Evolutionary conservation across 176 grass and related monocot species (phyloP).

Genomic region (Thinopyrum elongatum): DNA sequence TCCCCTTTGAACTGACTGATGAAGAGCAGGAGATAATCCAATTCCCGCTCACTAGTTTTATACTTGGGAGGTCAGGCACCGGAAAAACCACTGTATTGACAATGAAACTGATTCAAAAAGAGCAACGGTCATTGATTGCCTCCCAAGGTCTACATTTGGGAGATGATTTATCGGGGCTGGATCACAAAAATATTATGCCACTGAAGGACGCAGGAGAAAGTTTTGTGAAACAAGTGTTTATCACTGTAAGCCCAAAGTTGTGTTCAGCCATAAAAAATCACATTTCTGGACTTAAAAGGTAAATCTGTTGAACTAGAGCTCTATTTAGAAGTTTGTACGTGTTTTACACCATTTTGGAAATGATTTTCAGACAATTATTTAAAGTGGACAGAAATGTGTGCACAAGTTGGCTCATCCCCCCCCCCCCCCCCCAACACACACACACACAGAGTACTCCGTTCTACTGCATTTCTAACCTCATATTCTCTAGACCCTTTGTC

Average conservation of each 20-base stretch:
- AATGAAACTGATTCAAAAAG: slow-evolving; percentile 68
- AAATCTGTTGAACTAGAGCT: neutral
- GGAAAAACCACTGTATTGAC: slow-evolving; percentile 87
- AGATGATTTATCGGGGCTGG: neutral
- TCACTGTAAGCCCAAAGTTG: slow-evolving; percentile 83
- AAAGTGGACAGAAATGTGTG: neutral
- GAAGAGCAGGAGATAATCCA: slow-evolving; percentile 64
- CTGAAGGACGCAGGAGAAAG: slow-evolving; percentile 14
- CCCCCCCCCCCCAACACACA: too few species aligned
- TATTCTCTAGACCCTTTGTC: neutral
- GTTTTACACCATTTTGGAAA: neutral
- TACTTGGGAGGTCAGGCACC: slow-evolving; percentile 82
- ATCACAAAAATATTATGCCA: neutral
- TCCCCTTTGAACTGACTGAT: slow-evolving; percentile 84
- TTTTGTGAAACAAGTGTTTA: slow-evolving; percentile 75
- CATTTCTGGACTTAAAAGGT: slow-evolving; percentile 62
- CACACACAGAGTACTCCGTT: too few species aligned
- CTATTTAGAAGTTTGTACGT: neutral
- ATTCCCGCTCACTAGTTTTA: slow-evolving; percentile 69
- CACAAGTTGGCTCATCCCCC: neutral
- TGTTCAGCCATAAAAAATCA: slow-evolving; percentile 82
- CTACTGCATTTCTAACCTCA: neutral
- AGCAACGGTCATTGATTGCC: slow-evolving; percentile 63
- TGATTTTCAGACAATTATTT: neutral
- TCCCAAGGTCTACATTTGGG: slow-evolving; percentile 36